A percentile compares a stretch with the other conserved stretches of the same genome.
phyloP scores from a whole-genome alignment of 2,329 filamentous ascomycete genomes.

The Fusarium sp. region DNA sequence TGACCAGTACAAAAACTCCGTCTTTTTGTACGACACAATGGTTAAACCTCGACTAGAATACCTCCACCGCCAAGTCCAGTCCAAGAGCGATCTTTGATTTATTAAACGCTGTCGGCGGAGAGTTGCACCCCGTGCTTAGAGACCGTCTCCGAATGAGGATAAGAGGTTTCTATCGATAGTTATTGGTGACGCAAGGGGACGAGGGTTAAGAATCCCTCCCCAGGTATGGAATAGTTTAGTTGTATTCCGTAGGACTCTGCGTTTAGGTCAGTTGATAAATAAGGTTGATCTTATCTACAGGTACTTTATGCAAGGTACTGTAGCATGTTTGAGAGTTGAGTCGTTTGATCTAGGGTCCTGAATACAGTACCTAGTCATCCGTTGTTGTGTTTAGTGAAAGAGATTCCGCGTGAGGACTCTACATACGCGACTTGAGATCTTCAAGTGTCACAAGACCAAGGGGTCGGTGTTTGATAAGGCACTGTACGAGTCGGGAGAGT shows the following conservation, averaged over 20 bases:
- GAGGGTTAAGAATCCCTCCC: conserved; percentile 1
- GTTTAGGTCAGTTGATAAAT: conserved; percentile 30
- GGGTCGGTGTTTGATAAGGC: background rate
- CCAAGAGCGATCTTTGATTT: conserved; percentile 3
- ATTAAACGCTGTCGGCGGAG: conserved; percentile 25
- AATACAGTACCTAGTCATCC: conserved; percentile 18
- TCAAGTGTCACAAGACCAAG: conserved; percentile 29
- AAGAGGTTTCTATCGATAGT: conserved; percentile 12
- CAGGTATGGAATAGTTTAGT: background rate
- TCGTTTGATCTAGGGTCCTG: conserved; percentile 28
- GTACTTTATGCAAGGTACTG: background rate
- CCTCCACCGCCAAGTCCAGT: conserved; percentile 13
- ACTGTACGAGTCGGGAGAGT: conserved; percentile 13
- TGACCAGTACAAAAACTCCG: conserved; percentile 4
- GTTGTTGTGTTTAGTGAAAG: conserved; percentile 8
- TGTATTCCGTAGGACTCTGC: conserved; percentile 5
- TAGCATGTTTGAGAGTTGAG: background rate
- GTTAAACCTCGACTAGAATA: conserved; percentile 20
- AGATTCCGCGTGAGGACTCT: conserved; percentile 15
- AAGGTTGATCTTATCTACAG: background rate
- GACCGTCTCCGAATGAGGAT: conserved; percentile 28
- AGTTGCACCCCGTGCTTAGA: conserved; percentile 24
- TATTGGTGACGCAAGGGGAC: conserved; percentile 33
- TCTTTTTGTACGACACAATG: conserved; percentile 14
- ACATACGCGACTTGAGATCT: conserved; percentile 4